A percentile compares a stretch with the other conserved stretches of the same genome.
Conservation (phyloP, 2,329 filamentous ascomycete species). For the Neonectria faginata region DNA sequence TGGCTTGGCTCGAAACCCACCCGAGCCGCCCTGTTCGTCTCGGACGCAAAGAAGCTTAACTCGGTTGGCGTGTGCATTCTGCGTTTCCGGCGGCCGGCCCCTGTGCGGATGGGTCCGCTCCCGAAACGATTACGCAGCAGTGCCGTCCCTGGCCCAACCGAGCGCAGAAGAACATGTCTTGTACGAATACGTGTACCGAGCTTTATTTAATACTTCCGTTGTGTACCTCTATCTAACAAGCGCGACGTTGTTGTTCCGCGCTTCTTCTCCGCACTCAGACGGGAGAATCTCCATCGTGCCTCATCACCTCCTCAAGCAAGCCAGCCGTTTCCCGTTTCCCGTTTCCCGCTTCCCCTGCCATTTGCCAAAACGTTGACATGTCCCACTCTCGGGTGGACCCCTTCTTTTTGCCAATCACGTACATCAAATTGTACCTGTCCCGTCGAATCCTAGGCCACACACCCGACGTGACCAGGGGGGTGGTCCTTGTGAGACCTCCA, state of each 20-base stretch:
- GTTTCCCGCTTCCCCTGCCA: slow-evolving; percentile 2
- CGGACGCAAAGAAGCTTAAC: slow-evolving; percentile 44
- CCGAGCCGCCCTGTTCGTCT: slow-evolving; percentile 30
- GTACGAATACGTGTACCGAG: background rate
- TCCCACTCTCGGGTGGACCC: slow-evolving; percentile 16
- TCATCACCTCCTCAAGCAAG: background rate
- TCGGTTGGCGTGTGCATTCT: slow-evolving; percentile 41
- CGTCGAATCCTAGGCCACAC: slow-evolving; percentile 10
- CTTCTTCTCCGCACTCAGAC: slow-evolving; percentile 9
- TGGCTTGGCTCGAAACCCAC: slow-evolving; percentile 10
- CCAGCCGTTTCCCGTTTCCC: no score
- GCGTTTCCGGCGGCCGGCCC: slow-evolving; percentile 41
- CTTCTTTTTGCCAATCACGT: slow-evolving; percentile 20
- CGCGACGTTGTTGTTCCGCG: slow-evolving; percentile 13
- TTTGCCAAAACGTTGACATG: slow-evolving; percentile 26
- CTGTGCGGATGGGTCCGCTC: slow-evolving; percentile 38
- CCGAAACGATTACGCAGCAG: slow-evolving; percentile 41
- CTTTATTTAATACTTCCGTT: background rate
- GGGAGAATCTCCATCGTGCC: background rate
- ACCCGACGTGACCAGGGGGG: slow-evolving; percentile 36
- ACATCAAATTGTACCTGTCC: slow-evolving; percentile 5
- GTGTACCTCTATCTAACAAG: background rate
- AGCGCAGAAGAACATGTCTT: background rate
- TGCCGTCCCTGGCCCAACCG: slow-evolving; percentile 24
- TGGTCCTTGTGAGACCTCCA: slow-evolving; percentile 37